Evolutionary conservation across 2,329 filamentous ascomycete genomes (phyloP).

Genomic region (Raffaelea ambrosiae): DNA sequence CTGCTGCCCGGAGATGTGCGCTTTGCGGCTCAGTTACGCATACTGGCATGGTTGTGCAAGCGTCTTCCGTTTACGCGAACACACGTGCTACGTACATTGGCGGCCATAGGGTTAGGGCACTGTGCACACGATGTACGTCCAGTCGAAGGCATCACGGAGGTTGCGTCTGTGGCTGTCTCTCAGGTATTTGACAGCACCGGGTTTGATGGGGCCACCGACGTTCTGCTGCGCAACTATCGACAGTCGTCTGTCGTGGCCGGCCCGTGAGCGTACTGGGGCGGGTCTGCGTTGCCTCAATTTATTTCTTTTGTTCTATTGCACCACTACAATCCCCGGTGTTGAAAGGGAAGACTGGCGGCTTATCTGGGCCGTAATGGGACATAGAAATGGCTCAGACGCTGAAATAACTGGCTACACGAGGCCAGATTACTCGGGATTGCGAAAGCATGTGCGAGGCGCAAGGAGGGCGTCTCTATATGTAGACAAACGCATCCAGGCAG

Average conservation of each 20-base stretch:
- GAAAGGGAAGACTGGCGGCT: not conserved
- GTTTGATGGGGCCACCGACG: constrained; percentile 10
- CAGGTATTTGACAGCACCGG: constrained; percentile 10
- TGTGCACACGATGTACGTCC: constrained; percentile 16
- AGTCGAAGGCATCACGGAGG: constrained; percentile 11
- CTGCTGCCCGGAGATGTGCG: constrained; percentile 15
- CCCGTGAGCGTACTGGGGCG: too few relatives aligned
- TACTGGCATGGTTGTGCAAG: constrained; percentile 12
- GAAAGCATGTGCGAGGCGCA: too few relatives aligned
- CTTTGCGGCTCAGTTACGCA: constrained; percentile 14
- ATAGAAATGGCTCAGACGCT: too few relatives aligned
- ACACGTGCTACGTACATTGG: constrained; percentile 12
- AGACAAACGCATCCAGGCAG: too few relatives aligned
- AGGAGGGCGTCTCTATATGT: too few relatives aligned
- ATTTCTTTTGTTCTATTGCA: too few relatives aligned
- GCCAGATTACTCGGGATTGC: too few relatives aligned
- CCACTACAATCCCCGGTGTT: too few relatives aligned
- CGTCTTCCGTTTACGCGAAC: constrained; percentile 11
- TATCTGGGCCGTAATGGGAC: not conserved
- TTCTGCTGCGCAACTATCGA: constrained; percentile 10
- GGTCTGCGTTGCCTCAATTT: too few relatives aligned
- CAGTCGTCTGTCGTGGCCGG: too few relatives aligned
- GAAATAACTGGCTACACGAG: too few relatives aligned
- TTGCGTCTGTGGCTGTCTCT: constrained; percentile 11
- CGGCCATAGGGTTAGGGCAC: constrained; percentile 14